Evolutionary conservation across 2,329 filamentous ascomycete species (phyloP).

Genomic region (Monosporascus sp.): DNA sequence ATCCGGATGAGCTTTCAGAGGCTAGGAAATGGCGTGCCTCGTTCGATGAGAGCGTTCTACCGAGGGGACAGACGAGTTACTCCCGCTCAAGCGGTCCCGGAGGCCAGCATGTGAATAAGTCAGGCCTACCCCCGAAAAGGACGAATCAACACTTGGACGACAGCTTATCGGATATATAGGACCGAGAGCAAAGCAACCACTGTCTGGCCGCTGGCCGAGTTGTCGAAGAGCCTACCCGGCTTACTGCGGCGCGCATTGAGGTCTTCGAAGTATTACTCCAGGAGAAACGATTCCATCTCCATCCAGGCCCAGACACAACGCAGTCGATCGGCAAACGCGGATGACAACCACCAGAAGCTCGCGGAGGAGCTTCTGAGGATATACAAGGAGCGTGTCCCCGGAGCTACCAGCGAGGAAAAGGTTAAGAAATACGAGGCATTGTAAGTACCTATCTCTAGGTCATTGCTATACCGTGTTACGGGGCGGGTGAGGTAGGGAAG

Average conservation of each 20-base stretch:
- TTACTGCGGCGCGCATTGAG: slow-evolving; percentile 42
- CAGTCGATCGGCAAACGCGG: slow-evolving; percentile 45
- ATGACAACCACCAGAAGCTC: slow-evolving; percentile 48
- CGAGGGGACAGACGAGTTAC: slow-evolving; percentile 47
- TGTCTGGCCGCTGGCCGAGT: slow-evolving; percentile 42
- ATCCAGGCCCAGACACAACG: slow-evolving; percentile 52
- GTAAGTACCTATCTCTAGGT: slow-evolving; percentile 29
- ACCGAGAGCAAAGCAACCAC: slow-evolving; percentile 57
- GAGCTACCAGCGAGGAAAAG: slow-evolving; percentile 40
- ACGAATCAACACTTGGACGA: not conserved
- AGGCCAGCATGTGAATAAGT: slow-evolving; percentile 61
- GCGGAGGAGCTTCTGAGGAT: slow-evolving; percentile 42
- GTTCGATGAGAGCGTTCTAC: slow-evolving; percentile 39
- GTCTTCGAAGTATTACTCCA: slow-evolving; percentile 50
- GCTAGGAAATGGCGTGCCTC: slow-evolving; percentile 46
- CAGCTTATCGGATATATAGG: slow-evolving; percentile 25
- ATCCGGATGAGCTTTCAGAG: slow-evolving; percentile 44
- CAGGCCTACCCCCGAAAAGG: slow-evolving; percentile 9
- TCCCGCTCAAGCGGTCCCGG: slow-evolving; percentile 57
- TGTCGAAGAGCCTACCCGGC: slow-evolving; percentile 40
- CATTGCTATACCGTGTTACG: not conserved
- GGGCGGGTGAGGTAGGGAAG: not conserved
- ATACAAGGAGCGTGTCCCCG: slow-evolving; percentile 41
- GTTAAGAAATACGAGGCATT: slow-evolving; percentile 42
- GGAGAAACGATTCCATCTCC: slow-evolving; percentile 44